Percentiles rank a stretch among this genome's conserved stretches.
phyloP scores from a whole-genome alignment of 1,284 basidiomycete species.

The Meripilus lineatus region DNA sequence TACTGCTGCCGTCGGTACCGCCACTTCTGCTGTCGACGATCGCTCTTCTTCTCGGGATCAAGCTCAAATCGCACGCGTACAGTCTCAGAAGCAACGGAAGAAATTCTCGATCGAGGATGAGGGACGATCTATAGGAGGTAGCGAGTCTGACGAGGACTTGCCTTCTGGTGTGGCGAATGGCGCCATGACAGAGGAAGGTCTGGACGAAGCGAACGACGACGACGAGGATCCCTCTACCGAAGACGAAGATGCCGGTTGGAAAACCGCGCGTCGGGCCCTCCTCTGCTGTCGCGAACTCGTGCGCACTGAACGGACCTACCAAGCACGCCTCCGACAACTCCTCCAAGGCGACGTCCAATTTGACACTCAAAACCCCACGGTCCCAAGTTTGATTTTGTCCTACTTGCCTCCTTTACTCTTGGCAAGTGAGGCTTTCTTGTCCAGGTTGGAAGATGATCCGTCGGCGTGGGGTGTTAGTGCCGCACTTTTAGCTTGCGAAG shows the following conservation, averaged over 20 bases:
- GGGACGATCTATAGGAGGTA: slow-evolving; percentile 7
- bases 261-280: slow-evolving; percentile 49
- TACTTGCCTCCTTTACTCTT: slow-evolving; percentile 46
- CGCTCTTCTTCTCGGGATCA: not conserved
- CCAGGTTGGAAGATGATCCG: slow-evolving; percentile 50
- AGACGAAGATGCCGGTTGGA: slow-evolving; percentile 40
- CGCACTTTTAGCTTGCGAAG: slow-evolving; percentile 51
- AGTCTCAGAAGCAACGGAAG: not conserved
- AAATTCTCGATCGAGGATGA: slow-evolving; percentile 9
- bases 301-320: slow-evolving; percentile 61
- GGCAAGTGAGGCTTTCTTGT: slow-evolving; percentile 43
- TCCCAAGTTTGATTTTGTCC: slow-evolving; percentile 48
- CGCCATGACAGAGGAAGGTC: slow-evolving; percentile 4
- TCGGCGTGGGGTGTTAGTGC: slow-evolving; percentile 56
- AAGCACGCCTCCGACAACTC: slow-evolving; percentile 43
- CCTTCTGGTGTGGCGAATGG: too few species aligned
- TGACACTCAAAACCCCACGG: slow-evolving; percentile 24
- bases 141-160: slow-evolving; percentile 3
- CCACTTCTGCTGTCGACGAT: not conserved
- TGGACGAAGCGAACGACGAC: slow-evolving; percentile 16
- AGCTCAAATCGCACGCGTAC: not conserved
- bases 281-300: slow-evolving; percentile 60
- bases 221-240: slow-evolving; percentile 15
- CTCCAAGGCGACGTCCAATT: slow-evolving; percentile 26
- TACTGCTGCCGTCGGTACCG: slow-evolving; percentile 2